Conservation (phyloP, 2,329 filamentous ascomycete species). For the Aspergillus calidoustus region DNA sequence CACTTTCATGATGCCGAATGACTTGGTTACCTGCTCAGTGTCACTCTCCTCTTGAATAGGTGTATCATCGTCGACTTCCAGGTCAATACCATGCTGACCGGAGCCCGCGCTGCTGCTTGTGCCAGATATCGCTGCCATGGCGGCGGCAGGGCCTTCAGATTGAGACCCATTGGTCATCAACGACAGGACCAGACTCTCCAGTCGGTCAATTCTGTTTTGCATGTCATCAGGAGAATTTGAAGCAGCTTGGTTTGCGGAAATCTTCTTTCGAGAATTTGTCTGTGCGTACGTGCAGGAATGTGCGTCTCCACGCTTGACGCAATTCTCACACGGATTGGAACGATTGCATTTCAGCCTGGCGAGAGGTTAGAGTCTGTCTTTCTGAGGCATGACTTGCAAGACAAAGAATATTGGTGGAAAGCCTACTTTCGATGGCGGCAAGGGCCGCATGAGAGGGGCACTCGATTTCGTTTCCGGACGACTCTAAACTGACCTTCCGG, state of each 20-base stretch:
- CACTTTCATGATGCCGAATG: slow-evolving; percentile 81
- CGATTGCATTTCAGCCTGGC: slow-evolving; percentile 87
- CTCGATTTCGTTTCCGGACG: slow-evolving; percentile 87
- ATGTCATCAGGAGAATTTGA: slow-evolving; percentile 83
- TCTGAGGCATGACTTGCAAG: background rate
- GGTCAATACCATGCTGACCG: slow-evolving; percentile 39
- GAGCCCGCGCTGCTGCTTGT: slow-evolving; percentile 45
- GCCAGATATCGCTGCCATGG: slow-evolving; percentile 60
- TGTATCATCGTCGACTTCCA: slow-evolving; percentile 58
- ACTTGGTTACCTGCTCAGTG: slow-evolving; percentile 71
- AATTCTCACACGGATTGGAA: slow-evolving; percentile 89
- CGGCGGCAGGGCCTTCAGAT: slow-evolving; percentile 62
- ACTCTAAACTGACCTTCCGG: slow-evolving; percentile 86
- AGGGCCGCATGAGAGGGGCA: slow-evolving; percentile 88
- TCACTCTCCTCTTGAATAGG: slow-evolving; percentile 69
- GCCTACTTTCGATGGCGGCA: slow-evolving; percentile 89
- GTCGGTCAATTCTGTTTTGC: slow-evolving; percentile 95
- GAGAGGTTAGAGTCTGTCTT: slow-evolving; percentile 11
- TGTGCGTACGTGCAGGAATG: slow-evolving; percentile 82
- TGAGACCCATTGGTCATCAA: slow-evolving; percentile 88
- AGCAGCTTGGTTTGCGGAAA: slow-evolving; percentile 56
- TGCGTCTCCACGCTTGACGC: slow-evolving; percentile 82
- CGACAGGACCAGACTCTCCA: slow-evolving; percentile 89
- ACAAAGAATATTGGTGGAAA: slow-evolving; percentile 21
- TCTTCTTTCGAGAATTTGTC: slow-evolving; percentile 72